These are phyloP conservation scores for Nakazawaea peltata DNA, from an alignment of 805 yeast species.

Conservation along the genomic window DNA sequence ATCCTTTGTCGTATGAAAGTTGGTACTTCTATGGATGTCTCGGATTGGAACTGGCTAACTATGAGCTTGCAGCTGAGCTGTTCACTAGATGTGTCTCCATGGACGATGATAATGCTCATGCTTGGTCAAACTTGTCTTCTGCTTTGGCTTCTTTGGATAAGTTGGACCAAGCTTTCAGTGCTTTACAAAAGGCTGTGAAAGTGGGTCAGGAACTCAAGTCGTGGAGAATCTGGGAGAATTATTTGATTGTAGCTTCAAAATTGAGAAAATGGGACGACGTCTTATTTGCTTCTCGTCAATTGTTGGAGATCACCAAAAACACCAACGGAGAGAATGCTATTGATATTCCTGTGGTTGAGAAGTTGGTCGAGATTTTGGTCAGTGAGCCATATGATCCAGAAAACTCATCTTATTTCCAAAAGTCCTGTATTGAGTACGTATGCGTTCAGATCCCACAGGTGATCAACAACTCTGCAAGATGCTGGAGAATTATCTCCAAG, in stretches of 20 bases:
- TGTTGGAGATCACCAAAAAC: constrained; percentile 51
- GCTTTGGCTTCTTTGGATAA: constrained; percentile 61
- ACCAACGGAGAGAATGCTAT: constrained; percentile 54
- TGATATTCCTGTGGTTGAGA: constrained; percentile 71
- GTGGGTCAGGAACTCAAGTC: constrained; percentile 62
- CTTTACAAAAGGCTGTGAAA: constrained; percentile 72
- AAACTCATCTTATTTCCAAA: constrained; percentile 54
- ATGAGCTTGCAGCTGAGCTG: constrained; percentile 80
- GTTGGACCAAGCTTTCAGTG: constrained; percentile 72
- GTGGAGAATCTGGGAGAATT: constrained; percentile 91
- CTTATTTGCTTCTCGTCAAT: constrained; percentile 58
- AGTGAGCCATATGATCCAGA: constrained; percentile 33
- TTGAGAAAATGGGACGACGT: constrained; percentile 88
- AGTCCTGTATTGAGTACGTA: constrained; percentile 61
- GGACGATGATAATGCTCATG: constrained; percentile 70
- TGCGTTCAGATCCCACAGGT: constrained; percentile 61
- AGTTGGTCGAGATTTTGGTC: constrained; percentile 57
- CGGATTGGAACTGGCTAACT: constrained; percentile 66
- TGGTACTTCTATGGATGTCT: constrained; percentile 94
- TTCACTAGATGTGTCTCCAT: constrained; percentile 84
- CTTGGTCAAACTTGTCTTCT: constrained; percentile 91
- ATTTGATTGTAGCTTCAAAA: constrained; percentile 71
- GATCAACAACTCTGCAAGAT: constrained; percentile 55
- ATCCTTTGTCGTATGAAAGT: constrained; percentile 69
- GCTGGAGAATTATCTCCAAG: constrained; percentile 79